Evolutionary conservation across 1,284 basidiomycete genomes (phyloP).

Genomic region (Naganishia cerealis): DNA sequence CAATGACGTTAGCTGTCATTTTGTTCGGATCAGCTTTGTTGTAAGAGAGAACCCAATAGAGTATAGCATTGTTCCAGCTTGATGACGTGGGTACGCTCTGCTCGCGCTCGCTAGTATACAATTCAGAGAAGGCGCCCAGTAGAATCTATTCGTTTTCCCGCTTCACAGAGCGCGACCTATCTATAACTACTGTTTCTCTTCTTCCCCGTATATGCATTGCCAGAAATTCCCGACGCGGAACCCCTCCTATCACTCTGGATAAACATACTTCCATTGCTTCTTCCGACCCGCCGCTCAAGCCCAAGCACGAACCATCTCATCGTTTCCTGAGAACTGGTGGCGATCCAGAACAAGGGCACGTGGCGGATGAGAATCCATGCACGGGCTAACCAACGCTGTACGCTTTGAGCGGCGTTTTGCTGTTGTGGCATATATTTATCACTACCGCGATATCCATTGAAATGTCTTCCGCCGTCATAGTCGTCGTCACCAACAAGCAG

Average conservation of each 20-base stretch:
- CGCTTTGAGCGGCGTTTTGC: not conserved
- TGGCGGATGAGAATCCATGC: not conserved
- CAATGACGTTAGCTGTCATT: not conserved
- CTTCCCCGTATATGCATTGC: conserved; percentile 1
- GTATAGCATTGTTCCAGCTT: not conserved
- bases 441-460: not conserved
- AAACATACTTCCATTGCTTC: conserved; percentile 17
- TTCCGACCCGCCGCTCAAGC: conserved; percentile 1
- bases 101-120: not conserved
- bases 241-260: not conserved
- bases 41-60: not conserved
- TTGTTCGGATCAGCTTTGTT: not conserved
- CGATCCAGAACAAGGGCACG: conserved; percentile 22
- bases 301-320: conserved; percentile 18
- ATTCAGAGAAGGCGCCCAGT: not conserved
- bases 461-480: not conserved
- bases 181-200: conserved; percentile 27
- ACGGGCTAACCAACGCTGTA: not conserved
- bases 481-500: conserved; percentile 8
- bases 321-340: conserved; percentile 22
- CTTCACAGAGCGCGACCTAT: not conserved
- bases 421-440: not conserved
- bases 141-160: not conserved
- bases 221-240: not conserved
- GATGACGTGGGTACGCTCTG: not conserved